Percentiles rank a stretch among this genome's conserved stretches.
Evolutionary conservation across 2,329 filamentous ascomycete species (phyloP).

Genomic region (Penicillium italicum): DNA sequence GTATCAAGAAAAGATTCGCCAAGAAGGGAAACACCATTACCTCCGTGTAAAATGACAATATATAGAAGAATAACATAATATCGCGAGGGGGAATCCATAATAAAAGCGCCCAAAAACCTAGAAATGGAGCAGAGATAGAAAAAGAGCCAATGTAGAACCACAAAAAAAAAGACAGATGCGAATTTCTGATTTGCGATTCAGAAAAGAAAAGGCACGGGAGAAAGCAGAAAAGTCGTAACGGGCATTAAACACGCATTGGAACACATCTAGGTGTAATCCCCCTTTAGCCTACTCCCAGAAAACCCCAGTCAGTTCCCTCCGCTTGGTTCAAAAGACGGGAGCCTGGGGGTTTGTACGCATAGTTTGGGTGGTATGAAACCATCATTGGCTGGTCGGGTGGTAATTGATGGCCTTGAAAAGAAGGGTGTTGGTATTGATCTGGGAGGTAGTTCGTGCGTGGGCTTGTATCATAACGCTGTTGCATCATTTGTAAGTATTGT

Average conservation of each 20-base stretch:
- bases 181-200: slow-evolving; percentile 4
- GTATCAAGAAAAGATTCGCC: slow-evolving; percentile 18
- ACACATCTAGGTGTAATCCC: slow-evolving; percentile 16
- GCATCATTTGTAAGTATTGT: slow-evolving; percentile 31
- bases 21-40: slow-evolving; percentile 16
- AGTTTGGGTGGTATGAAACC: slow-evolving; percentile 32
- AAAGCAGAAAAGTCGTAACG: slow-evolving; percentile 21
- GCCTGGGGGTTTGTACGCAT: slow-evolving; percentile 32
- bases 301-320: slow-evolving; percentile 41
- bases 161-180: slow-evolving; percentile 5
- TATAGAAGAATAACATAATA: slow-evolving; percentile 7
- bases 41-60: slow-evolving; percentile 18
- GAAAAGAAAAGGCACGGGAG: slow-evolving; percentile 6
- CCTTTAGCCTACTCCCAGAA: slow-evolving; percentile 37
- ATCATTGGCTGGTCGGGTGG: slow-evolving; percentile 32
- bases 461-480: slow-evolving; percentile 32
- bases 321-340: slow-evolving; percentile 36
- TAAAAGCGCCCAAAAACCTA: slow-evolving; percentile 9
- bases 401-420: slow-evolving; percentile 29
- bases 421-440: slow-evolving; percentile 31
- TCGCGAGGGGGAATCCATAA: slow-evolving; percentile 15
- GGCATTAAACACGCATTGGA: slow-evolving; percentile 21
- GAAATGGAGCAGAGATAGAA: neutral
- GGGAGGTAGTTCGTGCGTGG: slow-evolving; percentile 32
- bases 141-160: slow-evolving; percentile 7